phyloP scores from a whole-genome alignment of 148 eudicot species.

The Nepenthes gracilis region DNA sequence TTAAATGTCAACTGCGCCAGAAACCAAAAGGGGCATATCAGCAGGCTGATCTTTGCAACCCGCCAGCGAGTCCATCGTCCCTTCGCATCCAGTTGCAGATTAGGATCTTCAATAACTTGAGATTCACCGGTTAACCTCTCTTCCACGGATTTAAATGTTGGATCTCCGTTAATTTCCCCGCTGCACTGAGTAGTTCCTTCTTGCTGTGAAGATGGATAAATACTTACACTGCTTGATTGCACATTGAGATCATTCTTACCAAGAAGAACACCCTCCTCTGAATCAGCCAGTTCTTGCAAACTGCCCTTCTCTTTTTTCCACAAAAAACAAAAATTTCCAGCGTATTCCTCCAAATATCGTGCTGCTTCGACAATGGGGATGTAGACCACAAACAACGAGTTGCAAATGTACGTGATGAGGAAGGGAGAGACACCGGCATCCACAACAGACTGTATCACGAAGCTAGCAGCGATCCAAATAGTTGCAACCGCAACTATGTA shows the following conservation, averaged over 20 bases:
- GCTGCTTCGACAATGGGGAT: slow-evolving; percentile 70
- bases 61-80: slow-evolving; percentile 93
- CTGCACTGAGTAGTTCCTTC: slow-evolving; percentile 7
- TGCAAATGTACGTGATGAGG: slow-evolving; percentile 90
- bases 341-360: slow-evolving; percentile 57
- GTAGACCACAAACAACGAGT: slow-evolving; percentile 69
- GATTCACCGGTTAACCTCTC: slow-evolving; percentile 2
- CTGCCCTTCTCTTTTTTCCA: slow-evolving; percentile 8
- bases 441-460: slow-evolving; percentile 89
- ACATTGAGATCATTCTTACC: slow-evolving; percentile 13
- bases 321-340: slow-evolving; percentile 55
- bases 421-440: slow-evolving; percentile 88
- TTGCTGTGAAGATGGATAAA: slow-evolving; percentile 7
- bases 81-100: slow-evolving; percentile 45
- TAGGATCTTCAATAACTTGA: slow-evolving; percentile 11
- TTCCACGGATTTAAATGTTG: slow-evolving; percentile 2
- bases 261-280: slow-evolving; percentile 64
- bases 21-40: slow-evolving; percentile 96
- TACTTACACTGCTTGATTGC: slow-evolving; percentile 12
- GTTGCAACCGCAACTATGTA: slow-evolving; percentile 77
- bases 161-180: slow-evolving; percentile 4
- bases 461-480: slow-evolving; percentile 99
- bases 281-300: slow-evolving; percentile 25
- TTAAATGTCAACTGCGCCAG: slow-evolving; percentile 85
- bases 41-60: slow-evolving; percentile 79